Evolutionary conservation across 371 early-diverging fungal genomes (phyloP).

Genomic region (Rhizopus microsporus): DNA sequence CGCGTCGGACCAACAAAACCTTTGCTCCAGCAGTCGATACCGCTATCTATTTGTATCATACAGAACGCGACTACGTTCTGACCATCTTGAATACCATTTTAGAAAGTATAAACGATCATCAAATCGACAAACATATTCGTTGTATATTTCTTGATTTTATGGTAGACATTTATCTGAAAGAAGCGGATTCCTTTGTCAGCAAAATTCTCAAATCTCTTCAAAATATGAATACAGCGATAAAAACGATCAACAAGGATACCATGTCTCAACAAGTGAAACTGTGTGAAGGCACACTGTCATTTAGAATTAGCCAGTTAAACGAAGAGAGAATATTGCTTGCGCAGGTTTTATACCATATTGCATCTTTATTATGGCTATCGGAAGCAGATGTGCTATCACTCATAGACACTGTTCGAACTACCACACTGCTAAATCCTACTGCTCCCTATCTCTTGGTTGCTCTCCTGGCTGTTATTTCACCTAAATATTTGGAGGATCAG

Average conservation of each 20-base stretch:
- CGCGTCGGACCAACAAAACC: constrained; percentile 39
- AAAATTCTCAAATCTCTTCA: constrained; percentile 12
- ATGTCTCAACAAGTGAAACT: constrained; percentile 9
- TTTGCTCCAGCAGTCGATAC: constrained; percentile 65
- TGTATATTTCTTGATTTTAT: constrained; percentile 36
- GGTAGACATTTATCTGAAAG: constrained; percentile 17
- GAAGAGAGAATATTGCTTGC: constrained; percentile 25
- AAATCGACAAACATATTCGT: constrained; percentile 51
- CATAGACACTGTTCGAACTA: constrained; percentile 6
- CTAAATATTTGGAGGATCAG: not conserved
- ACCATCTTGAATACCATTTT: constrained; percentile 65
- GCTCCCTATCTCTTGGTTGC: constrained; percentile 21
- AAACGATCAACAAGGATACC: not conserved
- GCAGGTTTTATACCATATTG: constrained; percentile 25
- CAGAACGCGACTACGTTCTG: constrained; percentile 69
- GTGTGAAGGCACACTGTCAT: not conserved
- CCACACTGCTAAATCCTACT: constrained; percentile 15
- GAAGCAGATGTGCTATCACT: constrained; percentile 19
- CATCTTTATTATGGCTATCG: constrained; percentile 20
- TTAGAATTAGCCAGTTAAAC: constrained; percentile 14
- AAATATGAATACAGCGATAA: constrained; percentile 2
- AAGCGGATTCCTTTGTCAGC: not conserved
- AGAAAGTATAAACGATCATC: constrained; percentile 49
- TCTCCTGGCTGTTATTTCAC: constrained; percentile 20
- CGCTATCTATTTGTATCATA: constrained; percentile 69